Evolutionary conservation across 257 asterid species (phyloP), one percentile per base, ranked within the genome.

Genomic region (Thymus quinquecostatus): DNA sequence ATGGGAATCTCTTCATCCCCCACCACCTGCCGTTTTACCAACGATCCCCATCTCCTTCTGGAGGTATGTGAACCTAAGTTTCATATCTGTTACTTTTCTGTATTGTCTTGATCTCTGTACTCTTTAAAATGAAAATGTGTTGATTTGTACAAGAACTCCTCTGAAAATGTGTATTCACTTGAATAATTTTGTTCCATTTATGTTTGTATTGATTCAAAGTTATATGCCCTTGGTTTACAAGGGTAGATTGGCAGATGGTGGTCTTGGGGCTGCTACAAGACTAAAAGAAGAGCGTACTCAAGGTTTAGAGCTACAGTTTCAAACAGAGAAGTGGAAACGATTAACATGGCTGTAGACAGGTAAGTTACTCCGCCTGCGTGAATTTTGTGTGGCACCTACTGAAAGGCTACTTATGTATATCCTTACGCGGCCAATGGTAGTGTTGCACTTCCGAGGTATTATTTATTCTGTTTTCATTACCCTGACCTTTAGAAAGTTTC

Each of bases 391-490:
- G 21, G 21, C 21, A 21, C 21, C 21, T 21, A 91, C 96, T 1
- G 98, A 93, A 80, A 84, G 98, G 73, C 71, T 93, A 80, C 96
- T 93, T 21, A 21, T 69, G 96, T 91, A 74, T 94, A 94, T 83
- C 99, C 99, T 44, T 94, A 58, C 64, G 89, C 91, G 97, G 84
- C 68, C 8, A 94, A 94, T 79, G 97, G 99, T 71, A 94, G 97
- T 85, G 97, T 94, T 58, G 96, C 99, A 65, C 79, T 85, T 94
- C 77, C 86, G 99, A 86, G 99, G 98, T 91, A 86, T 10, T 47
- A 28, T 56, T 13, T 54, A 33, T 68, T 63, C 57, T 33, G n/a
- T 32, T 60, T 50, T 27, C 13, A 8, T 21, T 21, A 21, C 21
- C 21, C 41, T 21, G 32, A 30, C 55, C 13, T 34, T 57, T 34